These are phyloP conservation scores for apple (Malus domestica) DNA, from an alignment of 306 rosid species.

Conservation along the genomic window DNA sequence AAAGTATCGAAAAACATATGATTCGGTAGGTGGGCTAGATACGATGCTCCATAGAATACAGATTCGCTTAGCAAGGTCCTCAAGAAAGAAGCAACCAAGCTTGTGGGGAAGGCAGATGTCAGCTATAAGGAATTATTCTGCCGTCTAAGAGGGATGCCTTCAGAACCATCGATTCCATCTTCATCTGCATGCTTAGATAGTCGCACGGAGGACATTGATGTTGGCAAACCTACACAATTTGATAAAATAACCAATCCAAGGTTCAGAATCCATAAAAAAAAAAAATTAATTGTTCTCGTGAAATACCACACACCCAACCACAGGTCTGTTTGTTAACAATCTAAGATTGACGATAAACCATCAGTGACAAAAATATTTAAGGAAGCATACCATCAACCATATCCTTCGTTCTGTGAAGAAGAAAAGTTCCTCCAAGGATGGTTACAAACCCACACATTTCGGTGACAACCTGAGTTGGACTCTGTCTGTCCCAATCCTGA, in stretches of 20 bases:
- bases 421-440: conserved; percentile 97
- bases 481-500: conserved; percentile 99
- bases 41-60: conserved; percentile 31
- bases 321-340: neutral
- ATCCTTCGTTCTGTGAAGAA: conserved; percentile 98
- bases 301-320: neutral
- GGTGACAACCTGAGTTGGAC: conserved; percentile 97
- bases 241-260: conserved; percentile 12
- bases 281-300: too few relatives aligned
- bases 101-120: conserved; percentile 11
- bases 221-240: conserved; percentile 37
- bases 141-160: conserved; percentile 94
- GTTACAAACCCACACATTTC: conserved; percentile 99
- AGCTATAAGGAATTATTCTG: conserved; percentile 43
- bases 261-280: neutral
- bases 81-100: conserved; percentile 16
- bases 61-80: conserved; percentile 29
- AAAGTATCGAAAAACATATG: conserved; percentile 19
- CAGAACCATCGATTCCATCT: conserved; percentile 50
- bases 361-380: neutral
- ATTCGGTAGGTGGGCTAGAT: conserved; percentile 10
- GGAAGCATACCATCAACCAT: conserved; percentile 75
- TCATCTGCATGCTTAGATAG: conserved; percentile 77
- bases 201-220: conserved; percentile 37
- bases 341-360: neutral